Conservation (phyloP, 2,329 filamentous ascomycete genomes). For the Colletotrichum brevisporum region DNA sequence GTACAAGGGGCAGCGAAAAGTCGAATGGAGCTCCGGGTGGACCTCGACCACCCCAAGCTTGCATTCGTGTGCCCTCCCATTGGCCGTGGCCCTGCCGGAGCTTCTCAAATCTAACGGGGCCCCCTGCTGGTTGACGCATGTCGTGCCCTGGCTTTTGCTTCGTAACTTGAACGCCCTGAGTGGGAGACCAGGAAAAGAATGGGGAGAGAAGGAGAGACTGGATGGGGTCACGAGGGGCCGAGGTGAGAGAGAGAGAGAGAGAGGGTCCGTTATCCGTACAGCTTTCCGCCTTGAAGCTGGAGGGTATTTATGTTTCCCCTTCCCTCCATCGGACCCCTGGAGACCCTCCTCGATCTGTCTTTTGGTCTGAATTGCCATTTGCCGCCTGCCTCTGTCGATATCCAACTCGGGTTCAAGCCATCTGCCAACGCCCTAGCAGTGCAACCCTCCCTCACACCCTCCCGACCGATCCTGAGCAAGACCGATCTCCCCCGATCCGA, state of each 20-base stretch:
- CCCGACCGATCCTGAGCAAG: not conserved
- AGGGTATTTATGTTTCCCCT: conserved; percentile 29
- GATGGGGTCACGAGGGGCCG: conserved; percentile 28
- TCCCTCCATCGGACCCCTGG: conserved; percentile 19
- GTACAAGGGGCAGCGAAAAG: conserved; percentile 23
- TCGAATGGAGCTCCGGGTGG: conserved; percentile 36
- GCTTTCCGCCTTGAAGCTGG: conserved; percentile 10
- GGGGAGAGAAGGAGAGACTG: conserved; percentile 19
- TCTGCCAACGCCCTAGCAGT: not conserved
- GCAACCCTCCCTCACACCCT: conserved; percentile 1
- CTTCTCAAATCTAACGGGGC: conserved; percentile 29
- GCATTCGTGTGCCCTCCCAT: conserved; percentile 29
- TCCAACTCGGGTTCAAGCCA: conserved; percentile 12
- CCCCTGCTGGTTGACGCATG: conserved; percentile 29
- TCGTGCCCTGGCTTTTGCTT: conserved; percentile 37
- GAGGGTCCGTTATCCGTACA: conserved; percentile 23
- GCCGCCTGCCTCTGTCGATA: conserved; percentile 11
- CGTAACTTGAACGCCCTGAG: conserved; percentile 36
- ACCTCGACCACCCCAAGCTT: conserved; percentile 36
- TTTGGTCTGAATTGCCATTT: conserved; percentile 28
- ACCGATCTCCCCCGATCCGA: conserved; percentile 11
- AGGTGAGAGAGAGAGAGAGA: conserved; percentile 17
- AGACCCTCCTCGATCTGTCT: conserved; percentile 19
- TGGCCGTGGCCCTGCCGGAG: conserved; percentile 26
- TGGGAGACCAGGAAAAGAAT: conserved; percentile 32